Evolutionary conservation across 805 yeast species (phyloP).

Genomic region (Candida berthetii): DNA sequence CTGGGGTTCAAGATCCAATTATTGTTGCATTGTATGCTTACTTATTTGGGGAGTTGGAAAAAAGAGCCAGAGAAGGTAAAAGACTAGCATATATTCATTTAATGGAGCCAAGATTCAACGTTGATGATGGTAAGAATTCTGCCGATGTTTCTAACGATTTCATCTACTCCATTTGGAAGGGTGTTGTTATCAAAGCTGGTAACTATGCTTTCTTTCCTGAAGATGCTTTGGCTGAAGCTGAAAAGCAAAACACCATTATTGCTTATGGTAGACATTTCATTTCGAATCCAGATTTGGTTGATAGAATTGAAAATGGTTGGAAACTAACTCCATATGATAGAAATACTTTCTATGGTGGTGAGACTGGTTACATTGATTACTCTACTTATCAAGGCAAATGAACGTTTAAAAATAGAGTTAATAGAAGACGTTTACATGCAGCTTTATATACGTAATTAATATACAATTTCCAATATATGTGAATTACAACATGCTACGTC

Average conservation of each 20-base stretch:
- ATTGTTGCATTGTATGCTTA: slow-evolving; percentile 29
- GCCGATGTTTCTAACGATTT: slow-evolving; percentile 27
- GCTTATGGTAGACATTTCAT: slow-evolving; percentile 33
- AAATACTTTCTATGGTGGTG: slow-evolving; percentile 22
- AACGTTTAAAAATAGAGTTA: too few species aligned
- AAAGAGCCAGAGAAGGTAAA: slow-evolving; percentile 24
- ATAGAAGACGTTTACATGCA: too few species aligned
- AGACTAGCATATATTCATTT: slow-evolving; percentile 24
- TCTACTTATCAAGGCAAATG: not conserved
- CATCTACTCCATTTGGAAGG: slow-evolving; percentile 33
- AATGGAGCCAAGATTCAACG: slow-evolving; percentile 22
- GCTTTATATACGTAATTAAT: too few species aligned
- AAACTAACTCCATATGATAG: slow-evolving; percentile 26
- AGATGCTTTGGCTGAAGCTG: slow-evolving; percentile 2
- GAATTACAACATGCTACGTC: too few species aligned
- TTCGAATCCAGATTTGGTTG: slow-evolving; percentile 38
- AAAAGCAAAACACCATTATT: slow-evolving; percentile 21
- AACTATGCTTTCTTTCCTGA: slow-evolving; percentile 18
- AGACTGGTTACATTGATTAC: not conserved
- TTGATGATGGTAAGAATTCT: slow-evolving; percentile 17
- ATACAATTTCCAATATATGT: too few species aligned
- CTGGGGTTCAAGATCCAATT: slow-evolving; percentile 26
- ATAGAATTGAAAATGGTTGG: slow-evolving; percentile 29
- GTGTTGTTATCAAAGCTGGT: slow-evolving; percentile 35
- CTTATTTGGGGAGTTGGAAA: slow-evolving; percentile 29